Evolutionary conservation across 1,284 basidiomycete genomes (phyloP), one percentile per base, ranked within the genome.

Genomic region (Austropuccinia psidii): DNA sequence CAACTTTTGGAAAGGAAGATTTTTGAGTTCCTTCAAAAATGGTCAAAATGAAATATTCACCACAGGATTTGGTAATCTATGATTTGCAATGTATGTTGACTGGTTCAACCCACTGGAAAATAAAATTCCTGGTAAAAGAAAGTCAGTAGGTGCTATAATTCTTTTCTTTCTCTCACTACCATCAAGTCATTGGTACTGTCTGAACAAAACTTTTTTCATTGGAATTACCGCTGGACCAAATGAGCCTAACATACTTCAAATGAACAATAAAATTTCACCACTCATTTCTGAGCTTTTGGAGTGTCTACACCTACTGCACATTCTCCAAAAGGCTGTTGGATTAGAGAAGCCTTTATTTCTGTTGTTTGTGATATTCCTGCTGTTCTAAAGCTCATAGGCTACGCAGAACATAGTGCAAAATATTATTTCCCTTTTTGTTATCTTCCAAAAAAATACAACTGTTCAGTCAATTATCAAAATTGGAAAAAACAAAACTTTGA

Each of bases 31-130:
- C 2, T 70, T 70, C 43, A 60, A 50, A 29, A 55, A 60, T 60
- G 47, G 41, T 4, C 21, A 70, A 7, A 21, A 33, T 4, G 9
- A 60, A 11, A 29, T 24, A 37, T 60, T 70, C 60, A 54, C 58
- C 43, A 15, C 21, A 43, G 6, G 19, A 3, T 60, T 60, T 24
- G 67, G 67, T 17, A 70, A 70, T 50, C 35, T 70, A 9, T 70
- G 41, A 1, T 70, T 70, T 50, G 55, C 54, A 50, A 60, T 70
- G 0, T 70, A 70, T 27, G 8, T 70, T 39, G 55, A 70, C 39
- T 70, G 67, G 67, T 60, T 60, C 45, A 70, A 70, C 24, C 67
- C 67, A 11, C 45, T 47, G 49, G 67, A 55, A 4, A 70, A 60
- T 33, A 70, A 70, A n/a, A 60, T 50, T 17, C 49, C 55, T 5